phyloP scores from a whole-genome alignment of 75 land plant genomes.

The Pinus taeda region DNA sequence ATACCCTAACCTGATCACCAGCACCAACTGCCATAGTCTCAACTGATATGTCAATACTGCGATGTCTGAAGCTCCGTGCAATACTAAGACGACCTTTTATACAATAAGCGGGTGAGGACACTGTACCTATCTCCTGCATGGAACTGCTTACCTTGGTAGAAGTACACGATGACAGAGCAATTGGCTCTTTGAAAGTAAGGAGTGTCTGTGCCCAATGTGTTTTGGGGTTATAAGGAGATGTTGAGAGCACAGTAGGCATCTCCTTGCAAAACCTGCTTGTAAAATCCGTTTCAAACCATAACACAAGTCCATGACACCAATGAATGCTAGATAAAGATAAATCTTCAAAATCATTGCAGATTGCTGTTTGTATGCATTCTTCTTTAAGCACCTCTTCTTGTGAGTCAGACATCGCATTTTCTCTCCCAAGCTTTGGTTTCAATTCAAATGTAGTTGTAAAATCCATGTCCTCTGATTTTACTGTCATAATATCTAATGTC shows the following conservation, averaged over 20 bases:
- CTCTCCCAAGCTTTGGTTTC: slow-evolving; percentile 23
- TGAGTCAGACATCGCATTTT: not conserved
- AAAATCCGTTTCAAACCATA: slow-evolving; percentile 96
- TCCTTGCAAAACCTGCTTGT: slow-evolving; percentile 85
- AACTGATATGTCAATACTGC: slow-evolving; percentile 89
- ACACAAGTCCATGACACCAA: slow-evolving; percentile 82
- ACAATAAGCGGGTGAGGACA: slow-evolving; percentile 40
- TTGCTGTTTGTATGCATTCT: not conserved
- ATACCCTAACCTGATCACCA: slow-evolving; percentile 42
- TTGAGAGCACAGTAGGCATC: slow-evolving; percentile 55
- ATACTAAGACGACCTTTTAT: slow-evolving; percentile 74
- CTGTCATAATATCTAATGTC: slow-evolving; percentile 77
- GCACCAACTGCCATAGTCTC: slow-evolving; percentile 44
- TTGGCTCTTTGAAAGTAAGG: slow-evolving; percentile 81
- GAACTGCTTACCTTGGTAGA: slow-evolving; percentile 14
- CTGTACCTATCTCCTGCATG: slow-evolving; percentile 31
- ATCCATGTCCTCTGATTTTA: slow-evolving; percentile 73
- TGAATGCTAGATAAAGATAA: slow-evolving; percentile 8
- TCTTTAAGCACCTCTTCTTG: not conserved
- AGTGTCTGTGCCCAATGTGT: slow-evolving; percentile 98
- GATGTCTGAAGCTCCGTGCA: slow-evolving; percentile 62
- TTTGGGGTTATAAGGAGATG: slow-evolving; percentile 77
- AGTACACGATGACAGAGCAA: slow-evolving; percentile 37
- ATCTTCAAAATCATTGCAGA: slow-evolving; percentile 3
- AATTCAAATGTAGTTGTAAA: slow-evolving; percentile 68